Base-by-base conservation (phyloP, 2,329 filamentous ascomycete genomes). In the Fusarium sp. region DNA sequence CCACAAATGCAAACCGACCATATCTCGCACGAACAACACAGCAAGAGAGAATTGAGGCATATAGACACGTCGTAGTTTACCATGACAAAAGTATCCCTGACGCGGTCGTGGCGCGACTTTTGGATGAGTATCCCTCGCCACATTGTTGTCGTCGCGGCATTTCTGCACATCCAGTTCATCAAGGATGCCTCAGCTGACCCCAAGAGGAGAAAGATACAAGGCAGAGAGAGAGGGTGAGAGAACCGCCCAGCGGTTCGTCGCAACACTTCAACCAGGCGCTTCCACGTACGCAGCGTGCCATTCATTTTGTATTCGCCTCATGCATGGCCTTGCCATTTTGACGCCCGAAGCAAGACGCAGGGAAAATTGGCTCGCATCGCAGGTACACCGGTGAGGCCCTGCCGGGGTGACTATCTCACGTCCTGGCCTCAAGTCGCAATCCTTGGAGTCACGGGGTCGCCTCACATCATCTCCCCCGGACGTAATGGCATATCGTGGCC, bases 381-480 rank as follows among this genome's bases (percentile, higher is more conserved):
- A 50, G 71, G 64, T 57, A 37, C 22, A 74, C 71, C 71, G 71
- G 71, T 73, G 71, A 74, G 71, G 64, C 60, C 60, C 50, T 52
- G 38, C 34, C 22, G 50, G 45, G 42, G 58, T 54, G 57, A 71
- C 50, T 34, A 54, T 52, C 47, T 52, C 47, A 52, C 27, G 47
- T 52, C 16, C 27, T 56, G 54, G 61, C 35, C 27, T 56, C 61
- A 64, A 56, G 64, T 70, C 56, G 27, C 35, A 27, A 40, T 35
- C 58, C 35, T 68, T 64, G 56, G 54, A 35, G 62, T 72, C 67
- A 73, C 54, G 58, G 57, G 68, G 66, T 67, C 72, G 73, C 75
- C 75, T 76, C 65, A 64, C 24, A 31, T 42, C 62, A 37, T 52
- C 22, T 34, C 29, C 63, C 24, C 57, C 54, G 54, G 58, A 35